Evolutionary conservation across 2,329 filamentous ascomycete genomes (phyloP), one percentile per base, ranked within the genome.

Genomic region (Colletotrichum higginsianum): DNA sequence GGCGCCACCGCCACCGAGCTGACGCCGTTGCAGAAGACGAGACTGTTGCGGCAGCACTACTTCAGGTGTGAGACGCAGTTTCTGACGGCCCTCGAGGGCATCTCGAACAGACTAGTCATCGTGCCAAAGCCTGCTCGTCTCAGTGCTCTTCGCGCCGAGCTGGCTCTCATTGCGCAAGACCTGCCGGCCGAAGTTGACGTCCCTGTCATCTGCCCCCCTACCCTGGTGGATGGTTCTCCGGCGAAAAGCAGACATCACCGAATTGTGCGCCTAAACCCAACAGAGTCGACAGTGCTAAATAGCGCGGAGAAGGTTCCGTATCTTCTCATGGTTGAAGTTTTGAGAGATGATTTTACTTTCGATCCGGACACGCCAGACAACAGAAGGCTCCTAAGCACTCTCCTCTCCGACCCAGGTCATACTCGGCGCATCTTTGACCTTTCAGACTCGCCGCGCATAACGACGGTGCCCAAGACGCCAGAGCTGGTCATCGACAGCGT

Each of bases 241-340:
- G 89, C 92, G 35, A 91, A 90, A 78, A 95, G 93, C 77, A 89
- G 89, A 66, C 94, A 96, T 79, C 94, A 96, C 78, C 90, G 94
- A 46, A 94, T 96, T 71, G 93, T 96, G 56, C 89, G 94, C 47
- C 86, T 96, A 61, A 96, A 95, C 77, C 94, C 94, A 8, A 93
- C 93, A 1, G 94, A 96, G 81, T 92, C 94, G 7, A 96, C 94
- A 0, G 94, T 95, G 66, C 83, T 96, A 62, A 96, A 96, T 81
- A 96, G 94, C 79, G 94, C 94, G 5, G 93, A 96, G 80, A 93
- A 95, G 79, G 94, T 96, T 55, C 94, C 94, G 1, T 96, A 95
- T 81, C 82, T 96, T 61, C 86, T 96, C 38, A 95, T 96, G 93
- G 90, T 96, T 2, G 94, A 96, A 78, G 91, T 96, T 26, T 82